Conservation (phyloP, 1,284 basidiomycete genomes). For the Anthracocystis panici-leucophaei region DNA sequence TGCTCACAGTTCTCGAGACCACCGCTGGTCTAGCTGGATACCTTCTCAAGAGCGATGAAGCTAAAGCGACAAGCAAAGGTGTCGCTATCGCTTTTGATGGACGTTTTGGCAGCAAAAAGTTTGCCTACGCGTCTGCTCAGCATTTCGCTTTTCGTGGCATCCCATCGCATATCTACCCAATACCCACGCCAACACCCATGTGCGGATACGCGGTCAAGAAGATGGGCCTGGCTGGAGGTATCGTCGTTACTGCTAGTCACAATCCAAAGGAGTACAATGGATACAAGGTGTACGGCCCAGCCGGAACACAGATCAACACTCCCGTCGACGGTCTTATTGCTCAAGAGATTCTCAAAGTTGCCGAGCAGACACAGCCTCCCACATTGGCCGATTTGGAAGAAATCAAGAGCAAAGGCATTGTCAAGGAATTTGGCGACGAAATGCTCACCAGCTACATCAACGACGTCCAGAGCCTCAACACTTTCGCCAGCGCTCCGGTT, state of each 20-base stretch:
- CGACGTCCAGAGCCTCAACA: conserved; percentile 35
- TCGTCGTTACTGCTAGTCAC: conserved; percentile 63
- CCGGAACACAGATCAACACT: conserved; percentile 62
- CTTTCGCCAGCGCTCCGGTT: conserved; percentile 15
- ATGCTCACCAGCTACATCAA: conserved; percentile 54
- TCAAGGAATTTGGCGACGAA: conserved; percentile 42
- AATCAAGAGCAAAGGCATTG: conserved; percentile 25
- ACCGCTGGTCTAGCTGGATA: conserved; percentile 57
- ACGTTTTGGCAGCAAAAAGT: conserved; percentile 55
- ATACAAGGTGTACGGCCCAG: conserved; percentile 61
- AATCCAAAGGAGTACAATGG: conserved; percentile 65
- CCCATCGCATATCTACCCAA: conserved; percentile 49
- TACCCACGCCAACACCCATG: conserved; percentile 54
- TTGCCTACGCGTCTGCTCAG: conserved; percentile 55
- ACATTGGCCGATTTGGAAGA: conserved; percentile 28
- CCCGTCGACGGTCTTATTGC: conserved; percentile 61
- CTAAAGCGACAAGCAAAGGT: conserved; percentile 38
- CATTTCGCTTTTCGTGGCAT: conserved; percentile 55
- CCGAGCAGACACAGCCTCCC: conserved; percentile 27
- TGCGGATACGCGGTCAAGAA: conserved; percentile 61
- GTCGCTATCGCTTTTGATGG: conserved; percentile 66
- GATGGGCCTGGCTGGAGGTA: conserved; percentile 56
- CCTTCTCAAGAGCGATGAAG: conserved; percentile 41
- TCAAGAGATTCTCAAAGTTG: conserved; percentile 50
- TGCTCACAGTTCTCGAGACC: conserved; percentile 59